phyloP scores from a whole-genome alignment of 768 basidiomycete genomes.

The Pisolithus marmoratus region DNA sequence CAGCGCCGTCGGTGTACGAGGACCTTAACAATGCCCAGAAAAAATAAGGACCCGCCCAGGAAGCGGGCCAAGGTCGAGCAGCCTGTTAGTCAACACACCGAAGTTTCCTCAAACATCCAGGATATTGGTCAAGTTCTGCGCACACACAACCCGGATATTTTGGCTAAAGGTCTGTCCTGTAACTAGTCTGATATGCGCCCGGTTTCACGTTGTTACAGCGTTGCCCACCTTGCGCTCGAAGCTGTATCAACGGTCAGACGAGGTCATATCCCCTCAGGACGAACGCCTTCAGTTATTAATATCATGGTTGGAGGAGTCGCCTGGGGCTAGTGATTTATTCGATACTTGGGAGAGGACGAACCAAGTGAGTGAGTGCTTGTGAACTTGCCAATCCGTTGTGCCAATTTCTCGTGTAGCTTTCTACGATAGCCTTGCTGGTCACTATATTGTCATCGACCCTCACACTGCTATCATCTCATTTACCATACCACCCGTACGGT shows the following conservation, averaged over 20 bases:
- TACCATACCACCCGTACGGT: constrained; percentile 59
- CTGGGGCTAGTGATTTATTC: constrained; percentile 59
- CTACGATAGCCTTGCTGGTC: constrained; percentile 38
- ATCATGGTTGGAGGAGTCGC: constrained; percentile 54
- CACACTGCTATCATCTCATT: constrained; percentile 59
- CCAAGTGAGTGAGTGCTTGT: constrained; percentile 35
- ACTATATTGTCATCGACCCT: constrained; percentile 58
- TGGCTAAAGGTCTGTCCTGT: constrained; percentile 18
- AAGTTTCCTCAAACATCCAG: constrained; percentile 8
- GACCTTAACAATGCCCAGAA: constrained; percentile 11
- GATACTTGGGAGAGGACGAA: constrained; percentile 51
- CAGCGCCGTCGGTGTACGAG: neutral
- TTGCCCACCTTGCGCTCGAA: constrained; percentile 59
- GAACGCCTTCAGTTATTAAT: constrained; percentile 53
- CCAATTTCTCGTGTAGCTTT: constrained; percentile 25
- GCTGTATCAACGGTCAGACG: constrained; percentile 45
- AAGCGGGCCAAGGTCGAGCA: constrained; percentile 21
- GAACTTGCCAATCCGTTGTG: neutral
- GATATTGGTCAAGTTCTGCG: constrained; percentile 20
- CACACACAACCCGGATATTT: constrained; percentile 9
- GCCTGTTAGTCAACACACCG: neutral
- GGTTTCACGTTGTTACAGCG: constrained; percentile 19
- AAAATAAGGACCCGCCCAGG: constrained; percentile 4
- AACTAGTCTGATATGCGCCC: neutral
- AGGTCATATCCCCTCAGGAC: constrained; percentile 51